Base-by-base conservation (phyloP, 129 eudicot species). In the Calendula officinalis region DNA sequence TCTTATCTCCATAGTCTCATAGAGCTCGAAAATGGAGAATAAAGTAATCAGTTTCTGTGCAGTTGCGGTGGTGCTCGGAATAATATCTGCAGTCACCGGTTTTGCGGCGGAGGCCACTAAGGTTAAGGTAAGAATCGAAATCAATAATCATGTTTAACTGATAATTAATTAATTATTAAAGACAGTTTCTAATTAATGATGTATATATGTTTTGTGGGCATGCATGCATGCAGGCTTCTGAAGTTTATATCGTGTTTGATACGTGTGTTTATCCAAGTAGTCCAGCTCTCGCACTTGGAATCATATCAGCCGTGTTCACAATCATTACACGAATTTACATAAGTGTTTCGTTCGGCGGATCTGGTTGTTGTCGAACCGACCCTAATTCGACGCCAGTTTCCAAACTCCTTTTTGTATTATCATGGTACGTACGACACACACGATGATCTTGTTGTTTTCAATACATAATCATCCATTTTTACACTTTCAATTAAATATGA, bases 181-280 rank as follows among this genome's bases (percentile, higher is more conserved):
- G n/a, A n/a, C n/a, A n/a, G n/a, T n/a, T n/a, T n/a, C n/a, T n/a
- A 22, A 22, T 22, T 22, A 42, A 9, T 16, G 35, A 37, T 16
- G 47, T 6, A 39, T 15, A 49, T 65, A 16, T 14, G 2, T 52
- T 22, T 74, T 39, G 10, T 9, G 30, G 33, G 16, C 16, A 50
- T 50, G 8, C 15, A 30, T 56, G 30, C 36, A 37, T 62, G 62
- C 58, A 77, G 81, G 68, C 16, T 15, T 64, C 77, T 58, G 68
- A 64, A 43, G 63, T 70, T 36, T 12, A n/a, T 50, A 70, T 75
- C 39, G 2, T 0, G 39, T 6, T 0, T 3, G 48, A 75, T 52
- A 8, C 33, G 2, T 77, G 81, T 52, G 16, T 64, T 35, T 77
- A 77, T 60, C 77, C 81, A 49, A 70, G 73, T 64, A 77, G 81